Evolutionary conservation across 305 asterid genomes (phyloP).

Genomic region (Solanum chacoense): DNA sequence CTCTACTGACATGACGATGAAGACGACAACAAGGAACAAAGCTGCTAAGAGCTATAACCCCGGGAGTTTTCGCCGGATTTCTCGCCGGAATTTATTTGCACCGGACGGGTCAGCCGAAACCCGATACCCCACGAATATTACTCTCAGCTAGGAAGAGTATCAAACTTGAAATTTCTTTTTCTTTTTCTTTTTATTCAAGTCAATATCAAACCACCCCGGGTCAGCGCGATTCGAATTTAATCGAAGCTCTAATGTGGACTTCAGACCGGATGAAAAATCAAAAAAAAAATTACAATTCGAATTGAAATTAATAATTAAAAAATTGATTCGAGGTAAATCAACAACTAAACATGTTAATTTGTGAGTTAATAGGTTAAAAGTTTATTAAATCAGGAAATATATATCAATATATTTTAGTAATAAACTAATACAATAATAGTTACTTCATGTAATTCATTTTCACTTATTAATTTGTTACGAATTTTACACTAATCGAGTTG

Average conservation of each 20-base stretch:
- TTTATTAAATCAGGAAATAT: background rate
- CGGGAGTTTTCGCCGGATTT: background rate
- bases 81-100: background rate
- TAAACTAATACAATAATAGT: background rate
- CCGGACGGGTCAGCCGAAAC: background rate
- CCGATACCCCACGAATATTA: background rate
- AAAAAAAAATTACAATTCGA: background rate
- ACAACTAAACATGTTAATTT: background rate
- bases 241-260: too few relatives aligned
- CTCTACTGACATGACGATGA: constrained; percentile 51
- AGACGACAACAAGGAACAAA: background rate
- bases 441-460: background rate
- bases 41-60: background rate
- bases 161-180: background rate
- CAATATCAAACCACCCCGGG: too few relatives aligned
- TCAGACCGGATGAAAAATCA: too few relatives aligned
- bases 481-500: too few relatives aligned
- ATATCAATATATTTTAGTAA: background rate
- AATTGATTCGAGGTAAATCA: background rate
- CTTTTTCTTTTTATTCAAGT: background rate
- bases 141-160: background rate
- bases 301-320: background rate
- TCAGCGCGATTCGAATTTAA: too few relatives aligned
- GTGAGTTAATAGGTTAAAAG: background rate
- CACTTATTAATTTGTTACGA: background rate